phyloP scores from a whole-genome alignment of 805 yeast species.

The Starmerella stigmatis region DNA sequence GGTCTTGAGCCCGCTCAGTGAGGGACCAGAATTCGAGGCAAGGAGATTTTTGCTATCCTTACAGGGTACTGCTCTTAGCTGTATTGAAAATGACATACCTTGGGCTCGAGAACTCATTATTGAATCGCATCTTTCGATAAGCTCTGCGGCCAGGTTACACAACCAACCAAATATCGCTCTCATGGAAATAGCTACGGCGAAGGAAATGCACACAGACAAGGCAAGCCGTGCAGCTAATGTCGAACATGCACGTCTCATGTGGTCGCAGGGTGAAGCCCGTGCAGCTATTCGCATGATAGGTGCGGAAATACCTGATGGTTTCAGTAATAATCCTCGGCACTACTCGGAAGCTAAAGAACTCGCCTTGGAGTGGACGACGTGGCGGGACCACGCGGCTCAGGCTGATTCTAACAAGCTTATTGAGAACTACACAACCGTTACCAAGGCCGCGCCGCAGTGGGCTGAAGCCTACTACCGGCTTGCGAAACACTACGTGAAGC shows the following conservation, averaged over 20 bases:
- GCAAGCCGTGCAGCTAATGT: constrained; percentile 11
- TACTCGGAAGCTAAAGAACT: constrained; percentile 33
- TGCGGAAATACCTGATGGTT: constrained; percentile 29
- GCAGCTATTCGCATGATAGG: constrained; percentile 65
- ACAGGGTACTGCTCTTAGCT: constrained; percentile 39
- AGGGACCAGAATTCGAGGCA: constrained; percentile 47
- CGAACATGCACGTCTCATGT: constrained; percentile 44
- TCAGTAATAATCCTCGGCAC: constrained; percentile 13
- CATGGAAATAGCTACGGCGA: constrained; percentile 21
- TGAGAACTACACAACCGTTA: constrained; percentile 54
- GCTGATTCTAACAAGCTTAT: constrained; percentile 65
- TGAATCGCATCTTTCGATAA: constrained; percentile 42
- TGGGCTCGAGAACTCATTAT: constrained; percentile 29
- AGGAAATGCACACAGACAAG: constrained; percentile 9
- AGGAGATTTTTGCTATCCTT: constrained; percentile 51
- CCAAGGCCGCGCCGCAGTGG: constrained; percentile 46
- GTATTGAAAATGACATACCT: constrained; percentile 10
- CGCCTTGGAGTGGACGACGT: constrained; percentile 70
- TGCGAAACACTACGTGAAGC: constrained; percentile 68
- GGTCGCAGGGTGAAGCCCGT: constrained; percentile 83
- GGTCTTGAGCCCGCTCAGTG: constrained; percentile 25
- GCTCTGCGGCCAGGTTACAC: constrained; percentile 33
- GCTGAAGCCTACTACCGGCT: constrained; percentile 71
- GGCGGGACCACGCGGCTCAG: constrained; percentile 81
- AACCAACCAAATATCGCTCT: constrained; percentile 49